Evolutionary conservation across 768 basidiomycete genomes (phyloP), one percentile per base, ranked within the genome.

Genomic region (Amanita fuliginea): DNA sequence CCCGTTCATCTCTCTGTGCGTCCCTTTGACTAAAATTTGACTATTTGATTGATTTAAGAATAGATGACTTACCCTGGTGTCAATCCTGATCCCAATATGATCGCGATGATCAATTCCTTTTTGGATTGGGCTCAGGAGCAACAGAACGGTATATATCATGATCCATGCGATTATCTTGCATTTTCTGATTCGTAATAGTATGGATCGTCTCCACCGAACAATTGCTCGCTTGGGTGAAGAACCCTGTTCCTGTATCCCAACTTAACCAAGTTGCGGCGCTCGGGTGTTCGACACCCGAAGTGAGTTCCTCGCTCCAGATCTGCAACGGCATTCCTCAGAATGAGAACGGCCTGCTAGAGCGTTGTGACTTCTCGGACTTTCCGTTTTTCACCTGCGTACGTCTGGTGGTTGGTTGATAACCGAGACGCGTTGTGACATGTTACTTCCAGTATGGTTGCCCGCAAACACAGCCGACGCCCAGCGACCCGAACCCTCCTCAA

Each of bases 121-220:
- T 67, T 89, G 32, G 86, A 89, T 62, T 90, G 86, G 86, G 85
- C 80, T 0, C 87, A 90, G 58, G 54, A 72, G 54, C 80, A 83
- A 59, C 71, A 71, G 42, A 73, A 87, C 60, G 80, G 81, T 76
- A 51, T 47, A 68, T 61, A 22, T 44, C 26, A 30, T 28, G 42
- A 46, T 19, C 14, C 41, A 11, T 32, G 7, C 8, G 37, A 26
- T 43, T n/a, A 6, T 36, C 34, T 7, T 46, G 13, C 13, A 40
- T 4, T 40, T 10, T 16, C 18, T 41, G 6, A 37, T n/a, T 6
- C 22, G 24, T 42, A 35, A 26, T 45, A 80, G 83, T 83, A 0
- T 84, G 83, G 83, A 82, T 88, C 50, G 81, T 88, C 7, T 80
- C 80, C 1, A 80, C 70, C 54, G 73, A 74, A 51, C 83, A 87